Percentiles rank a stretch among this genome's conserved stretches.
These are phyloP conservation scores for Alternaria ethzedia DNA, from an alignment of 2,329 filamentous ascomycete species.

Conservation along the genomic window DNA sequence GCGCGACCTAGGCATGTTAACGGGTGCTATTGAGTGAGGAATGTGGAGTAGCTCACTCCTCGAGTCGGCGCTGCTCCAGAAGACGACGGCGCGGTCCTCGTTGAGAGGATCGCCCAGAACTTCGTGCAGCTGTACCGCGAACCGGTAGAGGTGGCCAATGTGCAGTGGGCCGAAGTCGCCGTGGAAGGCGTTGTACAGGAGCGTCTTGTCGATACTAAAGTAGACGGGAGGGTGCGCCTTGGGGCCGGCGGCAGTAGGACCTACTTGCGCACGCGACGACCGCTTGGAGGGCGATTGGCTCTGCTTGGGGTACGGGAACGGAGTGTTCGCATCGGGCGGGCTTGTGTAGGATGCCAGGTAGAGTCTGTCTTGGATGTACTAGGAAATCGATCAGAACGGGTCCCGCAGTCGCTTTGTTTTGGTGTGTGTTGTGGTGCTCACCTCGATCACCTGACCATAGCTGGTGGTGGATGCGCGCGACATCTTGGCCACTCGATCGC, in stretches of 20 bases:
- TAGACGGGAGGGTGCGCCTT: conserved; percentile 76
- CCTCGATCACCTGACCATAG: conserved; percentile 91
- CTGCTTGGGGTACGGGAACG: conserved; percentile 80
- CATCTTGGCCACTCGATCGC: conserved; percentile 36
- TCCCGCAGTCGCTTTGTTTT: conserved; percentile 28
- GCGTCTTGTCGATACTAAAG: conserved; percentile 90
- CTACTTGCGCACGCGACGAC: conserved; percentile 69
- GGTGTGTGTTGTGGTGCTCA: conserved; percentile 64
- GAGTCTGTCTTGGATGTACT: conserved; percentile 73
- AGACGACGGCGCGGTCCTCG: conserved; percentile 87
- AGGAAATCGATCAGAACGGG: conserved; percentile 15
- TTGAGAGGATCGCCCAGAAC: conserved; percentile 91
- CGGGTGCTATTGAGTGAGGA: neutral
- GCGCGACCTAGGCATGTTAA: conserved; percentile 69
- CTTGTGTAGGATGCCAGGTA: conserved; percentile 93
- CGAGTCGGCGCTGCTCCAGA: conserved; percentile 92
- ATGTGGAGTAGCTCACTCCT: conserved; percentile 67
- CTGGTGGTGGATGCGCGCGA: conserved; percentile 53
- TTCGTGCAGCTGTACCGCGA: conserved; percentile 94
- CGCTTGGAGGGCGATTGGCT: conserved; percentile 76
- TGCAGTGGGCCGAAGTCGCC: conserved; percentile 97
- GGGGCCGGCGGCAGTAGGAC: conserved; percentile 59
- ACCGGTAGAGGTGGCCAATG: conserved; percentile 95
- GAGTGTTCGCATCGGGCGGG: conserved; percentile 78
- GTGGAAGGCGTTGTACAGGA: conserved; percentile 98